Percentiles rank a stretch among this genome's conserved stretches.
Evolutionary conservation across 257 asterid genomes (phyloP).

Genomic region (Henckelia pumila): DNA sequence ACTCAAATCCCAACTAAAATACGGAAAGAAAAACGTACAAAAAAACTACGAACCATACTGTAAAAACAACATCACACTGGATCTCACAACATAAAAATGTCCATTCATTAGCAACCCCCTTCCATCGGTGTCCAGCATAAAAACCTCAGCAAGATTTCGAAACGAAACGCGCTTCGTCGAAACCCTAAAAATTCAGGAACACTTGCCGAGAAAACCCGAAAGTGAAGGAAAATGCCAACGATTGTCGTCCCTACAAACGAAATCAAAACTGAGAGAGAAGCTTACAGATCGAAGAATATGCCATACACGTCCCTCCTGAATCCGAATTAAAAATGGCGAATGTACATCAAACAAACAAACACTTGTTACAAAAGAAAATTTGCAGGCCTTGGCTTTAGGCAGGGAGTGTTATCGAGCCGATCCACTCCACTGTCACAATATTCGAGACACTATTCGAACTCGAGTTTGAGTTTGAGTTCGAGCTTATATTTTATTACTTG

Average conservation of each 20-base stretch:
- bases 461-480: too few species aligned
- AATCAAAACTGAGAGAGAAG: constrained; percentile 21
- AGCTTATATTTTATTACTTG: too few species aligned
- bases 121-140: constrained; percentile 30
- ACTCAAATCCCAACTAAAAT: constrained; percentile 18
- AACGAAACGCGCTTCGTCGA: constrained; percentile 46
- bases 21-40: constrained; percentile 14
- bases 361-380: too few species aligned
- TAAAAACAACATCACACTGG: constrained; percentile 24
- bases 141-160: constrained; percentile 24
- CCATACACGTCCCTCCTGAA: constrained; percentile 27
- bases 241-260: constrained; percentile 26
- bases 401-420: too few species aligned
- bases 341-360: too few species aligned
- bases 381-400: too few species aligned
- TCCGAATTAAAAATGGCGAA: too few species aligned
- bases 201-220: neutral
- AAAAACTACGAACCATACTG: neutral
- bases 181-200: constrained; percentile 40
- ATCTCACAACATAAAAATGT: constrained; percentile 28
- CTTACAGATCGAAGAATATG: constrained; percentile 55
- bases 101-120: constrained; percentile 17
- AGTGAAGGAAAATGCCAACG: constrained; percentile 25
- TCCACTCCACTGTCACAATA: too few species aligned
- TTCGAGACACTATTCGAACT: too few species aligned